Base-by-base conservation (phyloP, 2,329 filamentous ascomycete species). In the Didymella lethalis region DNA sequence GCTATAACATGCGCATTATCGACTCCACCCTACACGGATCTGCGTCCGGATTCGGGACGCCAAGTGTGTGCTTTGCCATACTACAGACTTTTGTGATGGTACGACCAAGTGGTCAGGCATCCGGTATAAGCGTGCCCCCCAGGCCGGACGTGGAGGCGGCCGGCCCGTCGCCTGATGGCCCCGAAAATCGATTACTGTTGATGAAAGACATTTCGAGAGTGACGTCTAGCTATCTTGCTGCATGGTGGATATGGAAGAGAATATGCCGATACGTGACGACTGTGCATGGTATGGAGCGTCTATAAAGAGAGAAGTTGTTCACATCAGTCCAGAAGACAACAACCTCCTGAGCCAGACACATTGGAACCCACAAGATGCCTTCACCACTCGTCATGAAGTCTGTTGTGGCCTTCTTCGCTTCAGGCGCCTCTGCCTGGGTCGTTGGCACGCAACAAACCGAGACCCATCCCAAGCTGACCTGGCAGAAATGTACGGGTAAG, bases 381-480 rank as follows among this genome's bases (percentile, higher is more conserved):
- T 65, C 64, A n/a, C 59, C 62, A 50, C 61, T 64, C 18, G 57
- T 58, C 8, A 54, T 67, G 47, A 66, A 64, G 46, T 64, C 66
- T 46, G 41, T 71, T 18, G 38, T 66, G 44, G 69, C 64, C 52
- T 65, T 73, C 41, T 66, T 69, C 48, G 64, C 68, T 23, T 63
- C 64, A 29, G 65, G 65, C 58, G 68, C 66, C 44, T 67, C 68
- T 20, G 56, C 56, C 11, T 59, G 56, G 50, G 50, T 54, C 31
- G 54, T 59, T 14, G 56, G 56, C 4, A 78, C 71, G 11, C 63
- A 75, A 54, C 73, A 72, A 47, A 64, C 75, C 3, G 78, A 80
- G 61, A 76, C 64, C 8, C 78, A 80, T 50, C 78, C 78, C 25
- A 63, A 70, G 18, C 63, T 80, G 56, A 71, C 66, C 28, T 78